Conservation (phyloP, 1,139 yeast genomes). For the Zygosaccharomyces sapae region DNA sequence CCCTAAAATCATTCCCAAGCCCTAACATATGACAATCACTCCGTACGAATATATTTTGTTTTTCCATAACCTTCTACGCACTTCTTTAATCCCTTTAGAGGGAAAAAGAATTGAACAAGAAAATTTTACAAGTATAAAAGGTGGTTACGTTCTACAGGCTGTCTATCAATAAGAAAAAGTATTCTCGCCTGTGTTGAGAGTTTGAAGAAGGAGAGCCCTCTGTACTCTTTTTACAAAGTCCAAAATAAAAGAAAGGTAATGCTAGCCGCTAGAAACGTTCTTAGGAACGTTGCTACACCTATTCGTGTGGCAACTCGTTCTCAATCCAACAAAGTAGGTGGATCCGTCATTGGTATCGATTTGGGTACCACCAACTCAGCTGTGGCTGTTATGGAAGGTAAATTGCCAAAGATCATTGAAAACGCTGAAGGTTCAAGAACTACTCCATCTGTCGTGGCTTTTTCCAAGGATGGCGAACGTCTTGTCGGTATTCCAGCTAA, state of each 20-base stretch:
- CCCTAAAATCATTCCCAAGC: background rate
- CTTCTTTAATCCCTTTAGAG: constrained; percentile 1
- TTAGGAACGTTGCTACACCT: constrained; percentile 24
- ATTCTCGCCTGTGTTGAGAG: background rate
- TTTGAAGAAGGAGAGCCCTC: background rate
- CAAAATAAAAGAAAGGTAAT: constrained; percentile 11
- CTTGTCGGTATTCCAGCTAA: constrained; percentile 98
- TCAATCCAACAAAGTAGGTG: constrained; percentile 51
- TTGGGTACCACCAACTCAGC: constrained; percentile 99
- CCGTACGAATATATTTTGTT: background rate
- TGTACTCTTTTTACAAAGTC: background rate
- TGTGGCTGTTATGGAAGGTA: constrained; percentile 97
- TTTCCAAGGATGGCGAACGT: constrained; percentile 94
- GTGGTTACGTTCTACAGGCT: background rate
- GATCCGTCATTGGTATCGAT: constrained; percentile 95
- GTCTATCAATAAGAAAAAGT: no score
- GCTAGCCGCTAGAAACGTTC: constrained; percentile 32
- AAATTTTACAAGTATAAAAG: constrained; percentile 7
- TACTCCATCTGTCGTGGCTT: constrained; percentile 97
- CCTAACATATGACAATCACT: background rate
- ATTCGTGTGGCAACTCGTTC: constrained; percentile 35
- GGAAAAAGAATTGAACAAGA: background rate
- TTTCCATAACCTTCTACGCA: constrained; percentile 1
- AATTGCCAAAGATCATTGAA: constrained; percentile 92
- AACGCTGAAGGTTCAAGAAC: constrained; percentile 99